A percentile compares a stretch with the other conserved stretches of the same genome.
Conservation (phyloP, 208 protist genomes). For the Angomonas ambiguus region DNA sequence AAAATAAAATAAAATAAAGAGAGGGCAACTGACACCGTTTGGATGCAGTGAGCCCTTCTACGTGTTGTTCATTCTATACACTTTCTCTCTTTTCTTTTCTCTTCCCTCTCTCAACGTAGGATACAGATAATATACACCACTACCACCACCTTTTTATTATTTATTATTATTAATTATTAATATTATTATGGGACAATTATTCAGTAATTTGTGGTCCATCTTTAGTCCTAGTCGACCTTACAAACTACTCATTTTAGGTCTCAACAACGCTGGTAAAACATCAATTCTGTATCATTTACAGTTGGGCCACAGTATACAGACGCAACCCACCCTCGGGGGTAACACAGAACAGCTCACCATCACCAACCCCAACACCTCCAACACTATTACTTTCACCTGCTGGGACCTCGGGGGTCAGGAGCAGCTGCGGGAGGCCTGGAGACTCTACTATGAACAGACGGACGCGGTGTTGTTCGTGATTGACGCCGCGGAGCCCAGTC, state of each 20-base stretch:
- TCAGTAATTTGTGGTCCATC: slow-evolving; percentile 56
- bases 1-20: slow-evolving; percentile 8
- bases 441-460: slow-evolving; percentile 96
- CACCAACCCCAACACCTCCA: slow-evolving; percentile 91
- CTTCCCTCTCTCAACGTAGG: not conserved
- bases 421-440: slow-evolving; percentile 90
- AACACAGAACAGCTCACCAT: slow-evolving; percentile 96
- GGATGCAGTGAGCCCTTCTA: too few relatives aligned
- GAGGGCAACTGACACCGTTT: slow-evolving; percentile 3
- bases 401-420: slow-evolving; percentile 97
- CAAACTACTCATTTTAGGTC: slow-evolving; percentile 92
- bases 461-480: slow-evolving; percentile 93
- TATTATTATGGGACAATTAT: slow-evolving; percentile 54
- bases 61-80: not conserved
- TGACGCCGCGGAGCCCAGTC: slow-evolving; percentile 78
- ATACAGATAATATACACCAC: not conserved
- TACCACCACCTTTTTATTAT: too few relatives aligned
- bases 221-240: slow-evolving; percentile 55
- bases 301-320: slow-evolving; percentile 94
- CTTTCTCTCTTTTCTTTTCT: slow-evolving; percentile 11
- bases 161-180: too few relatives aligned
- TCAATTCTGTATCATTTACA: slow-evolving; percentile 98
- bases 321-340: slow-evolving; percentile 97
- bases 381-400: slow-evolving; percentile 90
- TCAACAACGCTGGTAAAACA: slow-evolving; percentile 98